Evolutionary conservation across 805 yeast species (phyloP).

Genomic region (Saturnispora sanitii): DNA sequence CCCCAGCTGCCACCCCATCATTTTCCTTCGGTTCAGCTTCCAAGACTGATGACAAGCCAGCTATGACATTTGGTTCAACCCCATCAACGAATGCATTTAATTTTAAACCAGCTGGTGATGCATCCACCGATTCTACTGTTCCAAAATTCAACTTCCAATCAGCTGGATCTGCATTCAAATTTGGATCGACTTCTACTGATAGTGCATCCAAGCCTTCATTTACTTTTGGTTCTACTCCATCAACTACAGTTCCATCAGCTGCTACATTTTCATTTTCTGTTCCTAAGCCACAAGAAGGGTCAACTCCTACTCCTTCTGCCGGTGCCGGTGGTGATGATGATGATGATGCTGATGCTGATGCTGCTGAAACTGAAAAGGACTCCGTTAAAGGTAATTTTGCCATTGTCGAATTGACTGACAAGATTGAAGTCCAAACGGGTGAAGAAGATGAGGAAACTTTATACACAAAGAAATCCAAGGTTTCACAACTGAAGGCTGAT

Average conservation of each 20-base stretch:
- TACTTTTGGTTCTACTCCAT: constrained; percentile 16
- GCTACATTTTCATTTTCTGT: constrained; percentile 2
- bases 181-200: neutral
- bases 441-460: constrained; percentile 70
- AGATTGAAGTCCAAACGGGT: constrained; percentile 58
- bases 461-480: constrained; percentile 61
- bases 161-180: neutral
- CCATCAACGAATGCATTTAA: neutral
- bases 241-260: neutral
- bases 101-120: neutral
- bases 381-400: constrained; percentile 42
- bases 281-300: constrained; percentile 7
- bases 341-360: constrained; percentile 24
- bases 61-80: constrained; percentile 4
- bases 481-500: constrained; percentile 48
- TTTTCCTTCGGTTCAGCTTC: neutral
- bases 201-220: constrained; percentile 10
- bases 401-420: constrained; percentile 35
- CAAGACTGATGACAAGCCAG: constrained; percentile 1
- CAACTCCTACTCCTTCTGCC: constrained; percentile 5
- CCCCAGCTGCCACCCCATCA: neutral
- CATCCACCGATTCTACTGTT: neutral
- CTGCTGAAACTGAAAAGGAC: constrained; percentile 32
- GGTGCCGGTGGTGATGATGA: constrained; percentile 15
- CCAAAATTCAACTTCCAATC: neutral